Percentiles rank a stretch among this genome's conserved stretches.
Conservation (phyloP, 768 basidiomycete species). For the Omphalotus guepiniiformis region DNA sequence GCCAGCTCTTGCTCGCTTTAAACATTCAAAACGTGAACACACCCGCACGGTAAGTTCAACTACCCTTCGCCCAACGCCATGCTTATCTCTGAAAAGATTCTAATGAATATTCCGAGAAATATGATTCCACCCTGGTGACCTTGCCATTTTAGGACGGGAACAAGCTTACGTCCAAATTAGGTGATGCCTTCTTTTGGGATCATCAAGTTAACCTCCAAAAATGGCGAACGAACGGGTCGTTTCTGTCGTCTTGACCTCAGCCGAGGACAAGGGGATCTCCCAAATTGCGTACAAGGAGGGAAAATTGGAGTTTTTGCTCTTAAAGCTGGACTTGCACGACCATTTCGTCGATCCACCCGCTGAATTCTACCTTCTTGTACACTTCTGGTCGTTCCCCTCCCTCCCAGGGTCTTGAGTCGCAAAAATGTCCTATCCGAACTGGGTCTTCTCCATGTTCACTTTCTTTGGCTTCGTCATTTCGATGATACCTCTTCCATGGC, state of each 20-base stretch:
- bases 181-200: slow-evolving; percentile 13
- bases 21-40: no score
- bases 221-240: slow-evolving; percentile 10
- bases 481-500: slow-evolving; percentile 39
- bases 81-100: not conserved
- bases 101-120: not conserved
- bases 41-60: no score
- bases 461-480: slow-evolving; percentile 33
- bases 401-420: not conserved
- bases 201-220: slow-evolving; percentile 25
- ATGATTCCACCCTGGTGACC: slow-evolving; percentile 2
- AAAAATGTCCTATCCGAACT: slow-evolving; percentile 30
- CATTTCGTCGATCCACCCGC: slow-evolving; percentile 8
- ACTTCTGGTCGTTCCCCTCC: slow-evolving; percentile 18
- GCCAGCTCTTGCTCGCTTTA: no score
- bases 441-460: slow-evolving; percentile 25
- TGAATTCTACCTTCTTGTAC: slow-evolving; percentile 29
- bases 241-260: slow-evolving; percentile 11
- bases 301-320: slow-evolving; percentile 31
- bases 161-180: slow-evolving; percentile 33
- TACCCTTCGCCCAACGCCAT: not conserved
- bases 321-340: slow-evolving; percentile 24
- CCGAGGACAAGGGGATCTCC: slow-evolving; percentile 40
- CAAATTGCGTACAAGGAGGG: slow-evolving; percentile 36
- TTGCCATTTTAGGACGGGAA: slow-evolving; percentile 21